phyloP scores from a whole-genome alignment of 179 eudicot genomes.

The Heliamphora pulchella region DNA sequence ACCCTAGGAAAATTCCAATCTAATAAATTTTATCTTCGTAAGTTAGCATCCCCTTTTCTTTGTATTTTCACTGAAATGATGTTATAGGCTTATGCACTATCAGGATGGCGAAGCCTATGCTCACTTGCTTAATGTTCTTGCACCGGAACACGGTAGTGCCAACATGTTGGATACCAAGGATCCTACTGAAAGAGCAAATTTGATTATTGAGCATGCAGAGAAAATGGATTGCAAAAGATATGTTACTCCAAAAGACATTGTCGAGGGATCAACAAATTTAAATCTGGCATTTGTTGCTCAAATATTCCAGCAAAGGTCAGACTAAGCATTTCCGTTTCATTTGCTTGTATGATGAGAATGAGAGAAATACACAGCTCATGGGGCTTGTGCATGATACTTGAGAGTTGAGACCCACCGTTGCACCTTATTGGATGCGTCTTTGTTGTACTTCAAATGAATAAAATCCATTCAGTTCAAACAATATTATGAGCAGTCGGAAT shows the following conservation, averaged over 20 bases:
- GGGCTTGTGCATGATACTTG: neutral
- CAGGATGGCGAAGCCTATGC: constrained; percentile 95
- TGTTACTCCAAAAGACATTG: constrained; percentile 69
- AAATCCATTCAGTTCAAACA: neutral
- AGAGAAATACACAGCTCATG: neutral
- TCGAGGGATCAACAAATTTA: constrained; percentile 71
- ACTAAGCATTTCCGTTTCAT: constrained; percentile 13
- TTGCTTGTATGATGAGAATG: neutral
- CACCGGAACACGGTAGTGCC: constrained; percentile 63
- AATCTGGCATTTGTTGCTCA: constrained; percentile 84
- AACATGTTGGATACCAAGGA: constrained; percentile 46
- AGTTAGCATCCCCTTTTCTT: neutral
- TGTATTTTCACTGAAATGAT: neutral
- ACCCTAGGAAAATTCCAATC: neutral
- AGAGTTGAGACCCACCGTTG: neutral
- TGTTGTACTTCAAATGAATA: neutral
- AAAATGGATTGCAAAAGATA: constrained; percentile 68
- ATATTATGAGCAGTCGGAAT: neutral
- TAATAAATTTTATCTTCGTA: neutral
- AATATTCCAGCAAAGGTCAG: constrained; percentile 62
- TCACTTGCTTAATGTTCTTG: constrained; percentile 76
- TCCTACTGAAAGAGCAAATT: constrained; percentile 64
- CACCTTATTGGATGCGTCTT: neutral
- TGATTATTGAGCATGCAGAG: constrained; percentile 75
- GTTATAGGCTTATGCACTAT: constrained; percentile 18